Percentiles rank a stretch among this genome's conserved stretches.
These are phyloP conservation scores for Aspergillus melleus DNA, from an alignment of 2,329 filamentous ascomycete genomes.

Conservation along the genomic window DNA sequence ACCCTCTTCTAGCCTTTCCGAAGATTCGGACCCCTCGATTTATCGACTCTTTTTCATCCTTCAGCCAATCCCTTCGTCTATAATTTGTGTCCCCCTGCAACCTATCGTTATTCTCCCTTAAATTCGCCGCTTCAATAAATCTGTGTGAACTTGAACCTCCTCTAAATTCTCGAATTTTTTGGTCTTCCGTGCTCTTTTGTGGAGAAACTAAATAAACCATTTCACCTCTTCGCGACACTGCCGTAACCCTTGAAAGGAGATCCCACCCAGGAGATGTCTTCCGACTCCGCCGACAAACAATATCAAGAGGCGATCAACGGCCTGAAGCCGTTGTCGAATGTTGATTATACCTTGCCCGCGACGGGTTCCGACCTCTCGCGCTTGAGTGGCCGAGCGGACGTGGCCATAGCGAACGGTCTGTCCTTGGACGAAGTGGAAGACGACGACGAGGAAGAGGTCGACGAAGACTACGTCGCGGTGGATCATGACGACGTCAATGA, in stretches of 20 bases:
- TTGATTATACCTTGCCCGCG: conserved; percentile 27
- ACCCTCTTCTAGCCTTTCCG: conserved; percentile 3
- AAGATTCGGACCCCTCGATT: conserved; percentile 7
- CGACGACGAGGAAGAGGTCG: conserved; percentile 33
- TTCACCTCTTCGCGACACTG: not conserved
- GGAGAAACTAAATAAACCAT: not conserved
- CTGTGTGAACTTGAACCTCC: not conserved
- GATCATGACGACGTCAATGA: conserved; percentile 43
- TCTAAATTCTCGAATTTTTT: not conserved
- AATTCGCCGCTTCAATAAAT: not conserved
- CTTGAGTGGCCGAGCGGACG: conserved; percentile 28
- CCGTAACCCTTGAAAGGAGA: not conserved
- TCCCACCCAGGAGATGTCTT: conserved; percentile 27
- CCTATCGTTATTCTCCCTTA: not conserved
- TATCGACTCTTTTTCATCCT: conserved; percentile 9
- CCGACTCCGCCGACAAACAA: conserved; percentile 26
- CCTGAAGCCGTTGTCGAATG: conserved; percentile 34
- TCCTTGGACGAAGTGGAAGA: conserved; percentile 29
- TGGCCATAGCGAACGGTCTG: conserved; percentile 31
- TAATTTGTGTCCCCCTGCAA: not conserved
- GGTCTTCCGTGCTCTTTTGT: not conserved
- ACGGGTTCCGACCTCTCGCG: conserved; percentile 30
- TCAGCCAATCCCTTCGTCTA: conserved; percentile 2
- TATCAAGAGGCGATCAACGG: conserved; percentile 30
- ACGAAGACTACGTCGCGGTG: conserved; percentile 44